Conservation (phyloP, 2,329 filamentous ascomycete genomes). For the Xylaria hypoxylon region DNA sequence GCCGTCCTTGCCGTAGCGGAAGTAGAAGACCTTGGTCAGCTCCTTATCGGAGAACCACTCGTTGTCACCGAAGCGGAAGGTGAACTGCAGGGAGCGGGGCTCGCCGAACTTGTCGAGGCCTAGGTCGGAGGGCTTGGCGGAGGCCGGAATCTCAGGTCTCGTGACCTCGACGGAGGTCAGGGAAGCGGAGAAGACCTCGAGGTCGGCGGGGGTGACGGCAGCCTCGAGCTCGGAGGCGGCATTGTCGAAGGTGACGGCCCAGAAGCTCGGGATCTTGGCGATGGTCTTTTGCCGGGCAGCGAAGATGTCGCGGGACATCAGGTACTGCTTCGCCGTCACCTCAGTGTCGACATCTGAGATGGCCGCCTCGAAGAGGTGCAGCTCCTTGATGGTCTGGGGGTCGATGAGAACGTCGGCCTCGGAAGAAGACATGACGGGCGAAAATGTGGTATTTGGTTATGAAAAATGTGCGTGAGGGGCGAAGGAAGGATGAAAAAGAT, state of each 20-base stretch:
- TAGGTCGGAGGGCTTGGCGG: slow-evolving; percentile 49
- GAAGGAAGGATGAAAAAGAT: not conserved
- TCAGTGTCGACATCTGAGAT: slow-evolving; percentile 51
- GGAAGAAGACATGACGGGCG: slow-evolving; percentile 48
- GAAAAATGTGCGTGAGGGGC: not conserved
- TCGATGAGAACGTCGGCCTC: slow-evolving; percentile 47
- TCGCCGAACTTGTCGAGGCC: slow-evolving; percentile 60
- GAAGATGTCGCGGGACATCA: slow-evolving; percentile 57
- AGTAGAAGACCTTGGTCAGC: slow-evolving; percentile 76
- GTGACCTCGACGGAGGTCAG: slow-evolving; percentile 67
- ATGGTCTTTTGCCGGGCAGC: slow-evolving; percentile 69
- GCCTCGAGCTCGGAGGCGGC: slow-evolving; percentile 68
- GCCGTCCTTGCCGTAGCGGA: slow-evolving; percentile 66
- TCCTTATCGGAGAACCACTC: slow-evolving; percentile 70
- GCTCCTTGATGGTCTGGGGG: slow-evolving; percentile 51
- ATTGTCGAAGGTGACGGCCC: slow-evolving; percentile 75
- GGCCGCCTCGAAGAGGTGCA: slow-evolving; percentile 49
- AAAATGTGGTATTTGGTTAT: slow-evolving; percentile 1
- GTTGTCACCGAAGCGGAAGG: slow-evolving; percentile 67
- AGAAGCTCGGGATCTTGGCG: slow-evolving; percentile 72
- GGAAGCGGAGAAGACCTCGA: slow-evolving; percentile 65
- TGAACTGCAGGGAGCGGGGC: slow-evolving; percentile 71
- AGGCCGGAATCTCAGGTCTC: slow-evolving; percentile 55
- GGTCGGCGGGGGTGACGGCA: slow-evolving; percentile 70
- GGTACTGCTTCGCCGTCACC: slow-evolving; percentile 50